A percentile compares a stretch with the other conserved stretches of the same genome.
These are phyloP conservation scores for Serendipita sp. DNA, from an alignment of 1,284 basidiomycete species.

Conservation along the genomic window DNA sequence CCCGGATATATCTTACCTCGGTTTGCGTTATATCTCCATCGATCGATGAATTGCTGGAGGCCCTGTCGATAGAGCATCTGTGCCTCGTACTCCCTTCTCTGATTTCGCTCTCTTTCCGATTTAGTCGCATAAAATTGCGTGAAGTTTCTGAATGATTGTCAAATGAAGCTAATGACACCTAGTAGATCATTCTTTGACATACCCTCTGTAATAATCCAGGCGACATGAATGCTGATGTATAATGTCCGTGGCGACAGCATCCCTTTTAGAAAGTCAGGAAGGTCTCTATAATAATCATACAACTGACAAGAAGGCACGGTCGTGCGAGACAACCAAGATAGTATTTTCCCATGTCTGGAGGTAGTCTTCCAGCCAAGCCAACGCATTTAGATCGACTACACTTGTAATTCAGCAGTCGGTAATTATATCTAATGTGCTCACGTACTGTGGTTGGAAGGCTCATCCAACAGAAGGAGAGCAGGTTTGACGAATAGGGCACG, in stretches of 20 bases:
- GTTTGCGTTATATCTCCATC: conserved; percentile 92
- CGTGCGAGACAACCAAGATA: conserved; percentile 95
- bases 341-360: conserved; percentile 94
- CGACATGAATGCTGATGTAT: conserved; percentile 92
- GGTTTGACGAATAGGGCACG: conserved; percentile 93
- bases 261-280: conserved; percentile 29
- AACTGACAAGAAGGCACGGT: conserved; percentile 83
- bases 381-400: conserved; percentile 63
- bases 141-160: conserved; percentile 49
- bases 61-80: conserved; percentile 92
- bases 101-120: conserved; percentile 82
- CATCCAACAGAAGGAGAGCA: conserved; percentile 74
- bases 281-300: background rate
- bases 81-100: conserved; percentile 88
- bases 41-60: conserved; percentile 93
- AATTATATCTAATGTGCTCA: background rate
- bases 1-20: conserved; percentile 35
- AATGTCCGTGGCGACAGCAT: conserved; percentile 91
- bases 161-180: conserved; percentile 7
- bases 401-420: conserved; percentile 3
- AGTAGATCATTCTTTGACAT: conserved; percentile 11
- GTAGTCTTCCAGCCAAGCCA: conserved; percentile 89
- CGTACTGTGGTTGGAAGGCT: conserved; percentile 94
- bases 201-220: conserved; percentile 90
- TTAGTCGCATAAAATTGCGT: conserved; percentile 98